Evolutionary conservation across 371 early-diverging fungal species (phyloP), one percentile per base, ranked within the genome.

Genomic region (Mucor piriformis): DNA sequence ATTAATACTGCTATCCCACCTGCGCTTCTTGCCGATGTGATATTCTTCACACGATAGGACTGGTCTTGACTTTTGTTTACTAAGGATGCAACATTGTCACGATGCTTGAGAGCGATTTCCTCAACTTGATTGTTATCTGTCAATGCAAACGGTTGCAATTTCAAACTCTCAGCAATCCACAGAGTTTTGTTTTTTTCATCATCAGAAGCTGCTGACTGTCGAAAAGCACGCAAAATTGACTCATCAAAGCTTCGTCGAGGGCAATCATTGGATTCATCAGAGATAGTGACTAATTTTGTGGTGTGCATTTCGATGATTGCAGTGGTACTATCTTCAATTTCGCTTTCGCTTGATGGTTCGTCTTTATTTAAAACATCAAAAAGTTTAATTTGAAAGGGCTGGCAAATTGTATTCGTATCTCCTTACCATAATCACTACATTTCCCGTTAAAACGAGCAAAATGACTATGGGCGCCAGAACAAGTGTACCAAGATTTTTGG

Each of bases 211-310:
- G 27, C 50, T 57, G 58, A 38, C 42, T 57, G 58, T 57, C 50
- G 49, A 34, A 38, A 49, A 38, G 60, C 48, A 53, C 54, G 54
- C 44, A 60, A 60, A 46, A 60, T 52, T 37, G 48, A 52, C 48
- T 60, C 54, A 60, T 53, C 60, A 53, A 57, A 48, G 57, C 57
- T 57, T 57, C 50, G 23, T 60, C 18, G 59, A 51, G 51, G 51
- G 44, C 52, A 51, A 42, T 51, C 58, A 49, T 29, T 32, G 50
- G 50, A 58, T 50, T 42, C 44, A 42, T 50, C 27, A 58, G 50
- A 40, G 50, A 57, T 43, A 50, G 43, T 38, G 58, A 58, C 15
- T 15, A 58, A 50, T 35, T 56, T 35, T 47, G 48, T 47, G 47
- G 47, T 48, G 35, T 56, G 18, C 48, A 56, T 43, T 56, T 56